phyloP scores from a whole-genome alignment of 305 asterid species.

The Rubia balearica region DNA sequence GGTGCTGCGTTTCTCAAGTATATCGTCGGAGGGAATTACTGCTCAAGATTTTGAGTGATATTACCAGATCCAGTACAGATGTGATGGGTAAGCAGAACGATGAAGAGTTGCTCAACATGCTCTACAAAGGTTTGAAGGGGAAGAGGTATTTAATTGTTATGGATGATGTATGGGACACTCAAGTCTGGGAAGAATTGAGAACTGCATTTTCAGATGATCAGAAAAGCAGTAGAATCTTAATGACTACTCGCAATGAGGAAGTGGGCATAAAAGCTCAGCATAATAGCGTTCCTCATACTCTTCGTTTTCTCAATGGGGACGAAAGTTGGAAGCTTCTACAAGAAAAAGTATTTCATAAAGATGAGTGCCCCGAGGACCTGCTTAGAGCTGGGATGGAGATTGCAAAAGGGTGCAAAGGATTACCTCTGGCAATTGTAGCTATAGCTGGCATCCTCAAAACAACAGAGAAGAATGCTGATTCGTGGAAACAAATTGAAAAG shows the following conservation, averaged over 20 bases:
- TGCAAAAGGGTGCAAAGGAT: neutral
- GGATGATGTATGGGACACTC: conserved; percentile 32
- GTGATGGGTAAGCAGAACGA: neutral
- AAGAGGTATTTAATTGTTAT: conserved; percentile 42
- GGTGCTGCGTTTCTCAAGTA: conserved; percentile 18
- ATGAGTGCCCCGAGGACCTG: too few relatives aligned
- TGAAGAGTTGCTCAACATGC: conserved; percentile 14
- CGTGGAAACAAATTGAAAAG: conserved; percentile 8
- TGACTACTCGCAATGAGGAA: conserved; percentile 36
- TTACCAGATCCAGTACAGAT: neutral
- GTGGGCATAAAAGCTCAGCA: conserved; percentile 11
- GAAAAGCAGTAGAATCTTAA: conserved; percentile 36
- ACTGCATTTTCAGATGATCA: conserved; percentile 44
- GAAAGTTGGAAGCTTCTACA: conserved; percentile 48
- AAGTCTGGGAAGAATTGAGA: conserved; percentile 49
- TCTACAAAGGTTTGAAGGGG: conserved; percentile 21
- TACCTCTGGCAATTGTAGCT: conserved; percentile 7
- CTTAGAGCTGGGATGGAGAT: too few relatives aligned
- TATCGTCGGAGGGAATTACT: conserved; percentile 2
- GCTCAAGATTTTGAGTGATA: conserved; percentile 10
- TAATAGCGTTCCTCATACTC: conserved; percentile 7
- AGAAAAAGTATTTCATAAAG: conserved; percentile 19
- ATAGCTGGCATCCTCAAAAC: conserved; percentile 17
- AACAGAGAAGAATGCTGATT: neutral
- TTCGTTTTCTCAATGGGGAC: conserved; percentile 14